Base-by-base conservation (phyloP, 306 rosid species). In the Ceratonia siliqua region DNA sequence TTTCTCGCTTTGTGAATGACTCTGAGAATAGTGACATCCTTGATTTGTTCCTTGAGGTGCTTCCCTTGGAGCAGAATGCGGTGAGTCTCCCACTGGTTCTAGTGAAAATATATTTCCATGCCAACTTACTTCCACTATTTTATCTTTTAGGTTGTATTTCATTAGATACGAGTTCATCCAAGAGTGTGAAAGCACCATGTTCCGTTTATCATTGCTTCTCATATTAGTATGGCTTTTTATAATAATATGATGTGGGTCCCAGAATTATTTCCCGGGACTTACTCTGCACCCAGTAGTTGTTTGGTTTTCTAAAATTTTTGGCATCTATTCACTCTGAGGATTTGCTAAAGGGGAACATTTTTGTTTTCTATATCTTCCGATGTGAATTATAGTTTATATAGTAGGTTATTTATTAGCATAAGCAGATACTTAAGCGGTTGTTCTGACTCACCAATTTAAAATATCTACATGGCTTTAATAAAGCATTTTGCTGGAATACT, bases 1-100 rank as follows among this genome's bases (percentile, higher is more conserved):
- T 93, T 78, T 87, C 98, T 15, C 95, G 98, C 36, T 93, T 91
- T 78, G 93, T 87, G 77, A 82, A 84, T 84, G 98, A 91, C 50
- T 77, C 79, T 15, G 93, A 79, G 65, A 91, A 91, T 66, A 79
- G 86, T 56, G 98, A 93, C 57, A 87, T 93, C 64, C 92, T 91
- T 67, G 88, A 88, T 80, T 75, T 91, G 77, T 79, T 86, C 62
- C 90, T 91, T 24, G 96, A 87, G 85, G 56, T 76, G 80, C 89
- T 93, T 83, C 90, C 90, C 35, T 45, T 77, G 63, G 98, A 93
- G 43, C 90, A 88, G 64, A 86, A 84, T 87, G 91, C 86, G 82
- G 98, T 90, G 72, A 85, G 92, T 85, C 18, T 81, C 55, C 39
- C 46, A 41, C 45, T 10, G 45, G 45, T 8, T 41, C 45, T 41